Conservation (phyloP, 257 asterid genomes). For the Jaltomata sinuosa region DNA sequence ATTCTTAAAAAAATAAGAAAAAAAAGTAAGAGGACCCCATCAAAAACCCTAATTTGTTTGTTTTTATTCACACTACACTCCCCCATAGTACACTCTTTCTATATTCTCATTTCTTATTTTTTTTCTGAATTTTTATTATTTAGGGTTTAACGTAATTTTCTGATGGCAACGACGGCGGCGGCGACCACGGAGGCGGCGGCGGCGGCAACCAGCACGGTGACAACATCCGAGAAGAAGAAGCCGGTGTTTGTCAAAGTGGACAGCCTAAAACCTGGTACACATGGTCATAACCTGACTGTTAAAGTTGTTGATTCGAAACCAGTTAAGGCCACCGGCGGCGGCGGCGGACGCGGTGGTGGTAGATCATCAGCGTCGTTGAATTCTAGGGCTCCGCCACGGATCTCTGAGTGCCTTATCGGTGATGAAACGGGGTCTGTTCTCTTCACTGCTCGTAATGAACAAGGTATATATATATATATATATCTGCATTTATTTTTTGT, state of each 20-base stretch:
- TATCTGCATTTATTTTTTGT: background rate
- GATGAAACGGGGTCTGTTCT: conserved; percentile 28
- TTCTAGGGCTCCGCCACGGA: conserved; percentile 14
- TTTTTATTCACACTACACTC: background rate
- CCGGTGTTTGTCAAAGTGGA: conserved; percentile 36
- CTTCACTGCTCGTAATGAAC: conserved; percentile 34
- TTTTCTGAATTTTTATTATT: background rate
- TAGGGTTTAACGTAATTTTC: conserved; percentile 12
- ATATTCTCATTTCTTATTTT: background rate
- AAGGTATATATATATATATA: conserved; percentile 4
- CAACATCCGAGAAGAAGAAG: conserved; percentile 21
- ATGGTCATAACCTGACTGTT: conserved; percentile 32
- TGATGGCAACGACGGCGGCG: conserved; percentile 18
- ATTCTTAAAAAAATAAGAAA: no score
- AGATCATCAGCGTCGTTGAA: conserved; percentile 11
- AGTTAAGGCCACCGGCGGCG: conserved; percentile 15
- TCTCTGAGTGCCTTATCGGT: conserved; percentile 33
- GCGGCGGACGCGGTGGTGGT: conserved; percentile 1
- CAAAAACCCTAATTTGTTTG: background rate
- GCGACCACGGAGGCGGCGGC: background rate
- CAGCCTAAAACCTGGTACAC: conserved; percentile 32
- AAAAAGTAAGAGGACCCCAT: no score
- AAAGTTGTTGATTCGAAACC: conserved; percentile 28
- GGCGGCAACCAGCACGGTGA: background rate
- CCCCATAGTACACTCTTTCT: background rate